phyloP scores from a whole-genome alignment of 129 eudicot genomes.

The Lactuca saligna region DNA sequence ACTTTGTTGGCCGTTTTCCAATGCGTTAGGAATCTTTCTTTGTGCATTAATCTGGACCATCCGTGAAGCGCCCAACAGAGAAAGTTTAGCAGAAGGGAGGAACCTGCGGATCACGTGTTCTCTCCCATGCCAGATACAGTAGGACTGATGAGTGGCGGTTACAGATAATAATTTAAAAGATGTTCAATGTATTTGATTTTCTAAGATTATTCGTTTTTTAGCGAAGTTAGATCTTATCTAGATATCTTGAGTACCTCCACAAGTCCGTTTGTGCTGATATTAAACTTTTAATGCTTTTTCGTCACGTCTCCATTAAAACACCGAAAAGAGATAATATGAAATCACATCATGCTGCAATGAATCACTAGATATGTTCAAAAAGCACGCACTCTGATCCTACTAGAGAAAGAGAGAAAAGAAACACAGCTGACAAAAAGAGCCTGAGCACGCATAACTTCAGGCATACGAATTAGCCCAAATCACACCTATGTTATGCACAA shows the following conservation, averaged over 20 bases:
- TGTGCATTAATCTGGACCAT: background rate
- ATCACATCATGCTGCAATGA: background rate
- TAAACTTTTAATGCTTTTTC: too few species aligned
- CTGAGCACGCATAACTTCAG: conserved; percentile 33
- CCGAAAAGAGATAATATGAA: background rate
- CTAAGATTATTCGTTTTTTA: background rate
- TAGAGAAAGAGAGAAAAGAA: conserved; percentile 15
- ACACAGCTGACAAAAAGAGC: conserved; percentile 30
- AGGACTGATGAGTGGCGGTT: background rate
- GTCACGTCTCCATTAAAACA: background rate
- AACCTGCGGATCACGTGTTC: background rate
- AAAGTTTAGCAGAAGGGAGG: background rate
- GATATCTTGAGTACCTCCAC: background rate
- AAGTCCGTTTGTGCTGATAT: too few species aligned
- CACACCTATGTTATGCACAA: conserved; percentile 9
- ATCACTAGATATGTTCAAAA: background rate
- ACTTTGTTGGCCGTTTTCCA: background rate
- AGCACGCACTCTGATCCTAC: background rate
- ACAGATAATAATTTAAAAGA: background rate
- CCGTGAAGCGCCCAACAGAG: background rate
- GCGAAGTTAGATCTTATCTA: background rate
- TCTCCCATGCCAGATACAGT: background rate
- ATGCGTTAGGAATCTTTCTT: background rate
- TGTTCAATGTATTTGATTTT: background rate
- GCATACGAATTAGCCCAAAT: background rate